Conservation (phyloP, 2,329 filamentous ascomycete genomes). For the Tetracladium maxilliforme region DNA sequence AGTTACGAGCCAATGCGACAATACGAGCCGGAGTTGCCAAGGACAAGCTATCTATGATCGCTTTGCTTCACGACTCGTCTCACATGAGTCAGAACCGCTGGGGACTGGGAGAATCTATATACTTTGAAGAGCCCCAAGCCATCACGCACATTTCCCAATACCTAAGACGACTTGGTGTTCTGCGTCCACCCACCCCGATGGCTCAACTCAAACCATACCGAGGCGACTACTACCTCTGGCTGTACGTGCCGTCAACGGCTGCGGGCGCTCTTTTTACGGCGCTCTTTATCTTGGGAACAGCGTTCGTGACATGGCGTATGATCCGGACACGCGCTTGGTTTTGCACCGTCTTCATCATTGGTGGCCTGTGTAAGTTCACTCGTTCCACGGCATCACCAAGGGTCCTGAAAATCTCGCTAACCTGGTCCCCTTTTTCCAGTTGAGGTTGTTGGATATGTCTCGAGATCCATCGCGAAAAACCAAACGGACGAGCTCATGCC, state of each 20-base stretch:
- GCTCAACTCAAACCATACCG: constrained; percentile 12
- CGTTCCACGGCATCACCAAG: no score
- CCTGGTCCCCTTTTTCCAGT: constrained; percentile 18
- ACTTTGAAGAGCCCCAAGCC: no score
- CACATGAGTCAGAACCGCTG: no score
- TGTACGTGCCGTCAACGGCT: constrained; percentile 23
- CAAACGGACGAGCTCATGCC: constrained; percentile 14
- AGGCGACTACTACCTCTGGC: constrained; percentile 15
- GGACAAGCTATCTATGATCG: no score
- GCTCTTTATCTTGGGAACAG: constrained; percentile 23
- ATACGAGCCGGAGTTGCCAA: no score
- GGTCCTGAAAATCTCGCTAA: constrained; percentile 6
- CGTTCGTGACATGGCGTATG: constrained; percentile 24
- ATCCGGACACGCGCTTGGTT: constrained; percentile 30
- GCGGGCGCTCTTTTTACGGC: constrained; percentile 26
- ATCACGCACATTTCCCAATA: no score
- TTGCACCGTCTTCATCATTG: constrained; percentile 30
- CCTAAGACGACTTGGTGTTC: no score
- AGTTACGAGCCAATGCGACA: no score
- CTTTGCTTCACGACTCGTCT: no score
- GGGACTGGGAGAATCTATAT: no score
- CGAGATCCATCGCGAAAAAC: constrained; percentile 15
- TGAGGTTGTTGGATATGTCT: constrained; percentile 25
- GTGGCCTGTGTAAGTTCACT: constrained; percentile 30
- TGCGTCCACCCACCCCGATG: no score